phyloP scores from a whole-genome alignment of 345 rosid genomes.

The Angophora floribunda region DNA sequence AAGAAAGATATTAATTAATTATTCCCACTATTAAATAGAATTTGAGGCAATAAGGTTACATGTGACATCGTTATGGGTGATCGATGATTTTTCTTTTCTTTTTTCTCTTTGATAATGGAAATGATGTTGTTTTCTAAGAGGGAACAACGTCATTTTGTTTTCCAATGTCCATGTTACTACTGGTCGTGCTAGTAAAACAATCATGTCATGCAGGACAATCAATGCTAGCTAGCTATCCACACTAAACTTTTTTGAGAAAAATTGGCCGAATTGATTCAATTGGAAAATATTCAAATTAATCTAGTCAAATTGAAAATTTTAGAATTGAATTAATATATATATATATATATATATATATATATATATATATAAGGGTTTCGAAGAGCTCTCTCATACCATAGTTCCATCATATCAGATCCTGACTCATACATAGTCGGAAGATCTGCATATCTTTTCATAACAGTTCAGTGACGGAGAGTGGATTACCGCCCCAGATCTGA shows the following conservation, averaged over 20 bases:
- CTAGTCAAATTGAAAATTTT: not conserved
- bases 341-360: no score
- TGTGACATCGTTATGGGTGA: not conserved
- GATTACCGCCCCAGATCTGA: no score
- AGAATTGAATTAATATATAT: not conserved
- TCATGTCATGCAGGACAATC: fast-evolving
- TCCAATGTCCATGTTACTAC: fast-evolving
- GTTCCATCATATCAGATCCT: no score
- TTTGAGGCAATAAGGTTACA: not conserved
- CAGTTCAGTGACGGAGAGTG: no score
- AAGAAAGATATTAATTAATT: no score
- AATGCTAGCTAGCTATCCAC: fast-evolving
- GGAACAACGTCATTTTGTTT: not conserved
- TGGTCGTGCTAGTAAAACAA: not conserved
- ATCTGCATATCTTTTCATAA: no score
- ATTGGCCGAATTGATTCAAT: not conserved
- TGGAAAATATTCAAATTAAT: not conserved
- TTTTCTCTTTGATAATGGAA: not conserved
- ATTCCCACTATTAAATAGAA: not conserved
- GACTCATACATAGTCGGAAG: no score
- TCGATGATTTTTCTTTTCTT: fast-evolving
- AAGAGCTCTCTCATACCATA: no score
- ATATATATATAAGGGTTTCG: no score
- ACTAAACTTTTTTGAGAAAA: not conserved
- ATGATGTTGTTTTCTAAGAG: not conserved